Percentiles rank a stretch among this genome's conserved stretches.
Evolutionary conservation across 768 basidiomycete species (phyloP).

Genomic region (Boletus huronensis): DNA sequence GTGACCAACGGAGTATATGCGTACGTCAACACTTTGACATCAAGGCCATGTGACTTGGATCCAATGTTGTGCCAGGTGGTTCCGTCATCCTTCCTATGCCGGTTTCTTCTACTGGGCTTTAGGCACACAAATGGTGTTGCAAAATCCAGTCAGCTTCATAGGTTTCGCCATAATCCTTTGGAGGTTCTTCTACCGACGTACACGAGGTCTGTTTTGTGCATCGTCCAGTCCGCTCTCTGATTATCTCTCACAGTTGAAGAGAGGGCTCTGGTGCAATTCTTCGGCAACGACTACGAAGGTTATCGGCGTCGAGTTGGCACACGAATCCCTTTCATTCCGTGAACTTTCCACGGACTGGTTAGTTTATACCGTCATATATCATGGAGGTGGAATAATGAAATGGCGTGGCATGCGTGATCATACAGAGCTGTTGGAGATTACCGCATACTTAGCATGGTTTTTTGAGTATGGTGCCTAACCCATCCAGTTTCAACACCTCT

Average conservation of each 20-base stretch:
- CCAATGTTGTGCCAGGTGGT: constrained; percentile 32
- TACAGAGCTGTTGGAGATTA: constrained; percentile 24
- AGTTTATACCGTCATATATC: background rate
- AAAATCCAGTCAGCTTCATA: constrained; percentile 74
- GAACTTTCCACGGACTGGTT: constrained; percentile 6
- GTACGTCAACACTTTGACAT: constrained; percentile 43
- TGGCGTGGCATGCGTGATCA: constrained; percentile 26
- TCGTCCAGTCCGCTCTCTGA: background rate
- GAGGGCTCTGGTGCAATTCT: constrained; percentile 72
- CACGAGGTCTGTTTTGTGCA: constrained; percentile 55
- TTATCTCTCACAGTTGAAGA: constrained; percentile 67
- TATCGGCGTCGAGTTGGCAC: constrained; percentile 82
- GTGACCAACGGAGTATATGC: constrained; percentile 89
- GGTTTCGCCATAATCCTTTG: constrained; percentile 69
- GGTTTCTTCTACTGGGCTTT: constrained; percentile 99
- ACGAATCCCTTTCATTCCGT: constrained; percentile 82
- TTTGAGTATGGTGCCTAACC: constrained; percentile 12
- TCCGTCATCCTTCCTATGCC: constrained; percentile 93
- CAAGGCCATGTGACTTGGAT: background rate
- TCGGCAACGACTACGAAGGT: constrained; percentile 79
- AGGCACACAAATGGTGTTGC: constrained; percentile 88
- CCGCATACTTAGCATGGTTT: constrained; percentile 21
- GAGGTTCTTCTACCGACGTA: constrained; percentile 83
- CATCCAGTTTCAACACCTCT: constrained; percentile 4
- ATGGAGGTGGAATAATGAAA: constrained; percentile 4